Conservation (phyloP, 768 basidiomycete species). For the Hypholoma sublateritium region DNA sequence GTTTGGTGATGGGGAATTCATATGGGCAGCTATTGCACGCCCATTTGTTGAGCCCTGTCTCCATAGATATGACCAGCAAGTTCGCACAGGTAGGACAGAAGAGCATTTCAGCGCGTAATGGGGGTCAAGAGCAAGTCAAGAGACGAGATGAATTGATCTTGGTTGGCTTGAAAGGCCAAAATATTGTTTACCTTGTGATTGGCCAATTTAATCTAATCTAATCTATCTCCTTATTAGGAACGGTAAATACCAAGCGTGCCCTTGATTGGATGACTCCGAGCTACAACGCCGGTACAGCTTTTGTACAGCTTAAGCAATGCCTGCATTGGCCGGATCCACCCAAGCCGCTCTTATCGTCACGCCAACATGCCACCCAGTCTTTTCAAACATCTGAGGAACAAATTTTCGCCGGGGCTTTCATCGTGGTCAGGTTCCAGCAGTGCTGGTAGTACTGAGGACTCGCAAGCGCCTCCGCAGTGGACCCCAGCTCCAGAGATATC, state of each 20-base stretch:
- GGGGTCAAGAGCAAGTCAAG: not conserved
- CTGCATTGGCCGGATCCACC: not conserved
- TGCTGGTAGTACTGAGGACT: not conserved
- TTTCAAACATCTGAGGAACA: slow-evolving; percentile 14
- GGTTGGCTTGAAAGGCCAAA: not conserved
- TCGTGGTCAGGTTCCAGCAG: not conserved
- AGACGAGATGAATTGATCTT: too few species aligned
- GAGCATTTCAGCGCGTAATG: slow-evolving; percentile 50
- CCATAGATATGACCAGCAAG: slow-evolving; percentile 73
- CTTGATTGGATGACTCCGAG: too few species aligned
- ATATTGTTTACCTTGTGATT: not conserved
- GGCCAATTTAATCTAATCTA: slow-evolving; percentile 11
- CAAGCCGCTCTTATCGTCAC: not conserved
- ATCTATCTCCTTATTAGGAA: not conserved
- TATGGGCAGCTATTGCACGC: slow-evolving; percentile 93
- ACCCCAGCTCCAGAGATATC: slow-evolving; percentile 55
- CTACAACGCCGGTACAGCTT: not conserved
- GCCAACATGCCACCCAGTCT: slow-evolving; percentile 11
- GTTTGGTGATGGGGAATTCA: slow-evolving; percentile 89
- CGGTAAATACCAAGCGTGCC: not conserved
- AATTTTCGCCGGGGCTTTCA: not conserved
- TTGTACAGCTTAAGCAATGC: not conserved
- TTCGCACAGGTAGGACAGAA: slow-evolving; percentile 97
- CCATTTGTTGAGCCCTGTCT: slow-evolving; percentile 88
- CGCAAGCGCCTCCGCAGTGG: slow-evolving; percentile 53